Conservation (phyloP, 345 rosid species). For the Arabis hirsuta region DNA sequence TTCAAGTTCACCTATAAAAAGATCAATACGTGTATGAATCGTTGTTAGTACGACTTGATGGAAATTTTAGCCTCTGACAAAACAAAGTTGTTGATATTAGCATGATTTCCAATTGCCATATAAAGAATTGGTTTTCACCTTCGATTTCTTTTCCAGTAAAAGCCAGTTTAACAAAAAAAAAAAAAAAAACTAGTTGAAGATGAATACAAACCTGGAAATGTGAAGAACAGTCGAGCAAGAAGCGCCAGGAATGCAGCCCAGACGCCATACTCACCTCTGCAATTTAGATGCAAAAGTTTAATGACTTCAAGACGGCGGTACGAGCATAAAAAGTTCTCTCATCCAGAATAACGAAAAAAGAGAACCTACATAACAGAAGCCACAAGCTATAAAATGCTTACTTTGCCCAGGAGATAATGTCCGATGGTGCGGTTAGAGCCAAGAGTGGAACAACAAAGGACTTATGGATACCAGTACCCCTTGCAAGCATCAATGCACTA, state of each 20-base stretch:
- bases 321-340: neutral
- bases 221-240: conserved; percentile 81
- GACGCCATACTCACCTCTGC: conserved; percentile 89
- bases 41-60: neutral
- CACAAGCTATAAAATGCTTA: conserved; percentile 43
- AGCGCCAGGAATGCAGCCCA: conserved; percentile 87
- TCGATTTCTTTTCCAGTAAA: conserved; percentile 2
- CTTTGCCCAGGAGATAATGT: conserved; percentile 82
- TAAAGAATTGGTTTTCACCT: neutral
- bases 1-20: conserved; percentile 78
- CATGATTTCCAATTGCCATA: neutral
- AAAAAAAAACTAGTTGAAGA: neutral
- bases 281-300: conserved; percentile 35
- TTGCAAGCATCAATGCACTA: conserved; percentile 73
- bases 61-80: neutral
- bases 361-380: neutral
- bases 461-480: conserved; percentile 77
- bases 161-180: neutral
- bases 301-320: neutral
- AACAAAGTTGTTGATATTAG: neutral
- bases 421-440: conserved; percentile 74
- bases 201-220: conserved; percentile 69
- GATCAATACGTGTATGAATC: neutral
- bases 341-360: neutral
- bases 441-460: conserved; percentile 80